A percentile compares a stretch with the other conserved stretches of the same genome.
phyloP scores from a whole-genome alignment of 176 grass and related monocot genomes.

The Typha latifolia region DNA sequence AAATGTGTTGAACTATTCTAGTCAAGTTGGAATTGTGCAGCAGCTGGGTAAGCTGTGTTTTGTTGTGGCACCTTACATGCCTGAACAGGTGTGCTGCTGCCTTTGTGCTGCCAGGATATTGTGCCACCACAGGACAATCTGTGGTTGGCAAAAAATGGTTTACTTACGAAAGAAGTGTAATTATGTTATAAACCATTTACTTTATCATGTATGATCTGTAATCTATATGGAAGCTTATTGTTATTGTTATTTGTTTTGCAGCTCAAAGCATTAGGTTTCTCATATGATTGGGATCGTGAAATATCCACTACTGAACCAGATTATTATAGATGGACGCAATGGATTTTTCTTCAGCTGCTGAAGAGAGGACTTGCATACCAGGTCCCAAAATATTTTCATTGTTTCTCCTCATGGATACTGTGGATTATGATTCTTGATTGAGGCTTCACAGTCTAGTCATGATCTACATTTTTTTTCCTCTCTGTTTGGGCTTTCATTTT shows the following conservation, averaged over 20 bases:
- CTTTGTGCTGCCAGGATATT: too few species aligned
- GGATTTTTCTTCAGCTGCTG: conserved; percentile 95
- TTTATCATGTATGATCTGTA: background rate
- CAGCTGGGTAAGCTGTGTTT: too few species aligned
- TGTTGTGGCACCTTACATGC: too few species aligned
- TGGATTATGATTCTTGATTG: conserved; percentile 2
- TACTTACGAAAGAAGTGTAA: too few species aligned
- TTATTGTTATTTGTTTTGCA: conserved; percentile 22
- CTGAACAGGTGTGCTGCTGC: too few species aligned
- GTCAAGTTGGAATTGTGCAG: too few species aligned
- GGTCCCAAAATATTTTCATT: conserved; percentile 34
- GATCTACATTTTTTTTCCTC: conserved; percentile 20
- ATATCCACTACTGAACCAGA: conserved; percentile 82
- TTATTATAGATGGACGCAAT: conserved; percentile 98
- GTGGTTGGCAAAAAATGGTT: too few species aligned
- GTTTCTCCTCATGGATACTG: background rate
- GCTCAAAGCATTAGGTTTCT: conserved; percentile 96
- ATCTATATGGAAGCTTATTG: background rate
- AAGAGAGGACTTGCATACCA: conserved; percentile 95
- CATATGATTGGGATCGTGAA: conserved; percentile 95
- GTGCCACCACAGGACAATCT: too few species aligned
- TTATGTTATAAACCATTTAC: too few species aligned
- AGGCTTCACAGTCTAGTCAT: conserved; percentile 4
- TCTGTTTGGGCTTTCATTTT: conserved; percentile 27
- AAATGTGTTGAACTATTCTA: too few species aligned